Evolutionary conservation across 805 yeast species (phyloP).

Genomic region (Hanseniaspora clermontiae): DNA sequence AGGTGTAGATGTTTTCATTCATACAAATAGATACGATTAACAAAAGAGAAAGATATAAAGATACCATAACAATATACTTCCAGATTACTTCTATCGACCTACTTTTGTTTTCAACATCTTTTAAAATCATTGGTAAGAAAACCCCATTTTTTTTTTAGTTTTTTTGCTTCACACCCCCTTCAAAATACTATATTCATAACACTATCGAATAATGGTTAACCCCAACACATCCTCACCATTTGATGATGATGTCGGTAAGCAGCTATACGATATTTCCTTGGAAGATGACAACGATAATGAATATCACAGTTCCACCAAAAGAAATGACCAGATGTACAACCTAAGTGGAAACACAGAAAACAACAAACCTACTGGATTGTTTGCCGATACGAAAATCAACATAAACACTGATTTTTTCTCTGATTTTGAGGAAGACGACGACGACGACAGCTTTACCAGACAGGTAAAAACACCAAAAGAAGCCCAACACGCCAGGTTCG

Average conservation of each 20-base stretch:
- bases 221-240: constrained; percentile 5
- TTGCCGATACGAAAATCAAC: neutral
- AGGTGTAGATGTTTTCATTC: no score
- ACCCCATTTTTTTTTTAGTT: no score
- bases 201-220: neutral
- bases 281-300: constrained; percentile 13
- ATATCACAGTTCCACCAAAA: neutral
- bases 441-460: constrained; percentile 11
- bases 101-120: no score
- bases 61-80: no score
- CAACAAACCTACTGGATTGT: neutral
- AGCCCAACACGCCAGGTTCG: constrained; percentile 21
- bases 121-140: no score
- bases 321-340: constrained; percentile 2
- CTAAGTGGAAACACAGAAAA: constrained; percentile 8
- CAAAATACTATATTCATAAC: no score
- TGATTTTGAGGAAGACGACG: constrained; percentile 15
- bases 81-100: no score
- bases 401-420: constrained; percentile 6
- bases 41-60: no score
- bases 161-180: no score
- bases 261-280: constrained; percentile 9
- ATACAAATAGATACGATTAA: no score
- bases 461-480: constrained; percentile 20
- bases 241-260: constrained; percentile 9